These are phyloP conservation scores for Naganishia kalamii DNA, from an alignment of 768 basidiomycete genomes.

Conservation along the genomic window DNA sequence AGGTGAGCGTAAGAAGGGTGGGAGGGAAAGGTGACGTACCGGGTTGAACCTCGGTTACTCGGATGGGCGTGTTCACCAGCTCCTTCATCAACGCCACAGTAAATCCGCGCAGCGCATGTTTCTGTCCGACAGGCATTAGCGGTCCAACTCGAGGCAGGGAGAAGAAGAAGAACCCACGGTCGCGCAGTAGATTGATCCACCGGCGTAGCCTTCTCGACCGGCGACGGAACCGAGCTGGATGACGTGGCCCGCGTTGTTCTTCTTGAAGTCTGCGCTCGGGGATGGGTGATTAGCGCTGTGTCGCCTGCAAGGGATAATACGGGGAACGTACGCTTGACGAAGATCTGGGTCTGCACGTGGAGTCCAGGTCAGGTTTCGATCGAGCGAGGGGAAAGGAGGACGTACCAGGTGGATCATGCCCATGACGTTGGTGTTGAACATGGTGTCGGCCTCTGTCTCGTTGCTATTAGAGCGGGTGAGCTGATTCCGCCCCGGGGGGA, in stretches of 20 bases:
- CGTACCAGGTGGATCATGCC: constrained; percentile 72
- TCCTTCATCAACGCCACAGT: constrained; percentile 73
- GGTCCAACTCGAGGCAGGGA: not conserved
- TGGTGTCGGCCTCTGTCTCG: constrained; percentile 23
- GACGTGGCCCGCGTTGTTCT: constrained; percentile 69
- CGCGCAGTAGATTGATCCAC: constrained; percentile 87
- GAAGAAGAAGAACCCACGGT: constrained; percentile 15
- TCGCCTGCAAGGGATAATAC: not conserved
- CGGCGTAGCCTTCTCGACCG: constrained; percentile 76
- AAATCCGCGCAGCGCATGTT: constrained; percentile 68
- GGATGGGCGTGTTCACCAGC: constrained; percentile 82
- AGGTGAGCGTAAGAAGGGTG: not conserved
- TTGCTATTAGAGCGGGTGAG: constrained; percentile 10
- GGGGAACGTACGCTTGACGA: constrained; percentile 54
- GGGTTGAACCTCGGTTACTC: constrained; percentile 91
- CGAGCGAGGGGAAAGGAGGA: not conserved
- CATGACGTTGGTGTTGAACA: constrained; percentile 55
- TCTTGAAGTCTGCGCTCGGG: constrained; percentile 61
- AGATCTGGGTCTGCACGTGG: constrained; percentile 53
- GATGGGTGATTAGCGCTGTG: not conserved
- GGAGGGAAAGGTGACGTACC: constrained; percentile 46
- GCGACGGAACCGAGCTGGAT: constrained; percentile 95
- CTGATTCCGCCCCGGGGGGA: not conserved
- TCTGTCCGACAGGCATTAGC: constrained; percentile 16
- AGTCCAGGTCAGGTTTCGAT: not conserved